Evolutionary conservation across 352 stramenopile genomes (phyloP), one percentile per base, ranked within the genome.

Genomic region (Pythium biforme): DNA sequence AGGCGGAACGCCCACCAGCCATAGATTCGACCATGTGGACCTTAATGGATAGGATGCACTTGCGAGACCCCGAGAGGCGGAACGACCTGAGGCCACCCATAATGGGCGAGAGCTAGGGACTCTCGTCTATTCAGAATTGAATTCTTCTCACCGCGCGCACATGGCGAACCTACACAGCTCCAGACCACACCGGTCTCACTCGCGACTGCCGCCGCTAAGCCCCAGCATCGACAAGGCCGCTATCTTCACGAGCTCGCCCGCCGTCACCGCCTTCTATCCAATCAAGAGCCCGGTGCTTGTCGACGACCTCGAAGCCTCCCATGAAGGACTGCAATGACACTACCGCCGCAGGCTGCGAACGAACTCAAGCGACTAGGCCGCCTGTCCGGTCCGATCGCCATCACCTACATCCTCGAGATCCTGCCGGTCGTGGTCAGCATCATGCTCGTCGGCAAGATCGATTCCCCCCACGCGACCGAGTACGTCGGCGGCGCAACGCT

Each of bases 371-470:
- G 34, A 14, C 34, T 41, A 11, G 34, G 34, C 34, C 34, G 34
- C 34, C 26, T 53, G 25, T 53, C 82, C 23, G 75, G 78, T 29
- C 82, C 80, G 0, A 73, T 91, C 22, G 86, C 83, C 58, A 73
- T 88, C 57, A 89, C 80, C n/a, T 89, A 88, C 45, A 73, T 90
- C 51, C 70, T 92, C 41, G 84, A 94, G 59, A 87, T 89, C 59
- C 75, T 90, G 8, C 84, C 84, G 0, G 76, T 74, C 9, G 65
- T 91, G 15, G 75, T 88, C 25, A 88, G 81, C 64, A 77, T 89
- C 55, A 81, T 72, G 52, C 61, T 94, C 15, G 82, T 90, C 31
- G 84, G 84, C 4, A 82, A 89, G 41, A 63, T 93, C 63, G 74
- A 90, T 53, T 91, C 84, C 27, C 76, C 78, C 0, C 55, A 77